A percentile compares a stretch with the other conserved stretches of the same genome.
Conservation (phyloP, 345 rosid genomes). For the Draba incana region DNA sequence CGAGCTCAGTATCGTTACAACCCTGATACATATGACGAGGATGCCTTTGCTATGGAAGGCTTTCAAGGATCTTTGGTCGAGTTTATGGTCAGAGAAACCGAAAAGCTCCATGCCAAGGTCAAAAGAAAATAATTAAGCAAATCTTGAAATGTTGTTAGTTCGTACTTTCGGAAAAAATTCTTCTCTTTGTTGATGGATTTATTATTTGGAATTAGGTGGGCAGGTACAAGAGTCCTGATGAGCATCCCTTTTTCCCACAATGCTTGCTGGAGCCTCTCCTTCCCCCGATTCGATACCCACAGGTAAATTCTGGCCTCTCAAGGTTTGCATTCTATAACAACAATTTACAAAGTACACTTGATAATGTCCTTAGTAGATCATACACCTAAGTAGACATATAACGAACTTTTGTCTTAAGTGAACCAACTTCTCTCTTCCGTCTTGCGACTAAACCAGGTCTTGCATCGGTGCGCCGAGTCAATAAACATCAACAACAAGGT, state of each 20-base stretch:
- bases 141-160: background rate
- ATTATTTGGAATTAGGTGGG: conserved; percentile 51
- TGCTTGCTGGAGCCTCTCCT: conserved; percentile 57
- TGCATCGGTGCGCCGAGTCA: conserved; percentile 55
- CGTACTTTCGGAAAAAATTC: background rate
- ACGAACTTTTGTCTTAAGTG: background rate
- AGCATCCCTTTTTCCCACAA: conserved; percentile 69
- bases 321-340: background rate
- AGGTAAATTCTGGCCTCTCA: conserved; percentile 38
- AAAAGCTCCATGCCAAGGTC: conserved; percentile 68
- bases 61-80: conserved; percentile 67
- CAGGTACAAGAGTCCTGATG: conserved; percentile 73
- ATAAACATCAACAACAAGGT: conserved; percentile 70
- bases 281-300: conserved; percentile 65
- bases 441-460: conserved; percentile 48
- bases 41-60: conserved; percentile 60
- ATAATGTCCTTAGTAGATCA: conserved; percentile 2
- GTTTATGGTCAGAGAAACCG: conserved; percentile 67
- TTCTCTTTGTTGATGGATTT: conserved; percentile 19
- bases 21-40: conserved; percentile 59
- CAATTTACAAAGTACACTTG: conserved; percentile 1
- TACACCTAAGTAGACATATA: background rate
- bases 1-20: conserved; percentile 67
- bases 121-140: background rate
- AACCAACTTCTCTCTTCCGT: background rate